Evolutionary conservation across 805 yeast genomes (phyloP).

Genomic region (Wickerhamiella kurtzmanii): DNA sequence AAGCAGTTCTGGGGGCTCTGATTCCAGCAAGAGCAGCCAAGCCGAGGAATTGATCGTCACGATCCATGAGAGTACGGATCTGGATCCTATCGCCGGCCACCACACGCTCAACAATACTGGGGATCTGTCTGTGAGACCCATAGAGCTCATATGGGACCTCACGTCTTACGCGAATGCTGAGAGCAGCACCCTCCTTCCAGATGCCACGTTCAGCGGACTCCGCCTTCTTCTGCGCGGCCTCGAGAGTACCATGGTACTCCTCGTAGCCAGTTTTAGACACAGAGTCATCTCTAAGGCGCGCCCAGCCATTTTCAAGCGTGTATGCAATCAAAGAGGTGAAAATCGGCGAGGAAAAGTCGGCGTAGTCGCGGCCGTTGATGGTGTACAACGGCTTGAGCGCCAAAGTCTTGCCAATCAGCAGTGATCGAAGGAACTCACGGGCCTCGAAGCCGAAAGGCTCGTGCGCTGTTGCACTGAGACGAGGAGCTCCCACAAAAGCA

Average conservation of each 20-base stretch:
- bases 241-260: conserved; percentile 25
- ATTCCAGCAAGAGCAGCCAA: conserved; percentile 63
- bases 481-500: conserved; percentile 50
- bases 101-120: conserved; percentile 60
- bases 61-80: conserved; percentile 38
- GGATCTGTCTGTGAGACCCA: conserved; percentile 29
- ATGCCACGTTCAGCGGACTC: conserved; percentile 38
- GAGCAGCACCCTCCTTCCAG: conserved; percentile 31
- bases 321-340: conserved; percentile 46
- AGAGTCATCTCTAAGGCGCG: conserved; percentile 45
- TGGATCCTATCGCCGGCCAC: conserved; percentile 68
- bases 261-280: conserved; percentile 31
- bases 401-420: conserved; percentile 51
- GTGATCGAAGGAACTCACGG: conserved; percentile 46
- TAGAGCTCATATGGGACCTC: conserved; percentile 16
- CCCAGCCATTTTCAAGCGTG: conserved; percentile 45
- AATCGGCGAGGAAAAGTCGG: conserved; percentile 53
- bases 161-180: conserved; percentile 18
- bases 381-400: conserved; percentile 46
- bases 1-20: conserved; percentile 55
- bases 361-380: conserved; percentile 44
- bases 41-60: conserved; percentile 40
- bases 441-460: conserved; percentile 41
- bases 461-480: conserved; percentile 24
- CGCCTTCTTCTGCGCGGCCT: conserved; percentile 34